Evolutionary conservation across 2,329 filamentous ascomycete species (phyloP).

Genomic region (Aspergillus thermomutatus): DNA sequence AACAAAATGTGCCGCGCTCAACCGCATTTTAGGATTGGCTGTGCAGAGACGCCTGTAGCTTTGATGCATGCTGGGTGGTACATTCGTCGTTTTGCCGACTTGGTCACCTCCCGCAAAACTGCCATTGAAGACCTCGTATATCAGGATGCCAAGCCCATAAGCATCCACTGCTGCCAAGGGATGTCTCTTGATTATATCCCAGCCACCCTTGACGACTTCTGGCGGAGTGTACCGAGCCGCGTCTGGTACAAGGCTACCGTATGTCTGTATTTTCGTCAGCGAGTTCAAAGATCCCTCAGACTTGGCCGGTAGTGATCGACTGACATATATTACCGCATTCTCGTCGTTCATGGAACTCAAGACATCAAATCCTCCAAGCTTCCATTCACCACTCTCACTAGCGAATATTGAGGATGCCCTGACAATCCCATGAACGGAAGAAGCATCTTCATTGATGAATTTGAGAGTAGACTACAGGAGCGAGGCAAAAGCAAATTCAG

Average conservation of each 20-base stretch:
- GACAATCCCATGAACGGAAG: slow-evolving; percentile 85
- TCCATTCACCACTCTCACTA: slow-evolving; percentile 97
- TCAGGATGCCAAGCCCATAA: slow-evolving; percentile 77
- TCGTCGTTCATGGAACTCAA: slow-evolving; percentile 95
- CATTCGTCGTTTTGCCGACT: slow-evolving; percentile 76
- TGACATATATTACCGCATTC: slow-evolving; percentile 82
- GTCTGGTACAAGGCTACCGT: slow-evolving; percentile 83
- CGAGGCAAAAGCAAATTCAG: background rate
- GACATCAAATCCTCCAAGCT: slow-evolving; percentile 87
- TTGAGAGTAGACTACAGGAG: slow-evolving; percentile 72
- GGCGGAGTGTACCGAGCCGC: slow-evolving; percentile 80
- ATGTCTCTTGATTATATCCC: slow-evolving; percentile 82
- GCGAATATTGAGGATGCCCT: slow-evolving; percentile 86
- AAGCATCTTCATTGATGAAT: slow-evolving; percentile 91
- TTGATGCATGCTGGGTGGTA: slow-evolving; percentile 83
- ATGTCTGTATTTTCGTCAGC: slow-evolving; percentile 55
- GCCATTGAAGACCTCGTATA: slow-evolving; percentile 91
- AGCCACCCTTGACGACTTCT: slow-evolving; percentile 81
- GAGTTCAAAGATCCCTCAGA: background rate
- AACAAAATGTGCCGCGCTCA: slow-evolving; percentile 80
- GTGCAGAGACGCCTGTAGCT: slow-evolving; percentile 89
- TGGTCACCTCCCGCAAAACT: slow-evolving; percentile 73
- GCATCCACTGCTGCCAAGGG: slow-evolving; percentile 81
- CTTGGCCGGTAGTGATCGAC: slow-evolving; percentile 12
- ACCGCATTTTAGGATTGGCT: slow-evolving; percentile 80